Evolutionary conservation across 768 basidiomycete genomes (phyloP), one percentile per base, ranked within the genome.

Genomic region (Russula abietina): DNA sequence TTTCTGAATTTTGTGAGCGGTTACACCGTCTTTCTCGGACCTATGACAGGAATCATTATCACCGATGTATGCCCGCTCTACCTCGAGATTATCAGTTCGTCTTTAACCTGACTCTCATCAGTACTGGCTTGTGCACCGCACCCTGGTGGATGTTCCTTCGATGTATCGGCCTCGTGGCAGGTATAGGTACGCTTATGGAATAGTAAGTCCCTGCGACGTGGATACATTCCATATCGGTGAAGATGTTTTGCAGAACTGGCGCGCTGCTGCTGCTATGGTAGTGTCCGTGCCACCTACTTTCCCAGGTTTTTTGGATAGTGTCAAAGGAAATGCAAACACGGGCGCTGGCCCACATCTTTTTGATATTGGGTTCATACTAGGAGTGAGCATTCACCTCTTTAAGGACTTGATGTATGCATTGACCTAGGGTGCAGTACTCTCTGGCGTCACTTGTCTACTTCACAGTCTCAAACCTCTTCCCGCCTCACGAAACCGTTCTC

Each of bases 1-100:
- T 91, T 92, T 74, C 70, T 92, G 68, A 76, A 77, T 12, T 92
- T 93, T 73, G 88, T 92, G 84, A 81, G 79, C 30, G 91, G 89
- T 2, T 94, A 91, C 69, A 87, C 90, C 0, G 85, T 93, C 28
- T 91, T 96, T 72, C 76, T 95, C 26, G 90, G 89, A 0, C 93
- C 93, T 0, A 87, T 96, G 66, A 85, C 87, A 32, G 89, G 87
- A 32, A 85, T 94, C 55, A 81, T 87, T 77, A 79, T 82, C 62
- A 76, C 78, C 28, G 80, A 81, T 55, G 78, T 87, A 69, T 65
- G 86, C 76, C 19, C 30, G 33, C 14, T 5, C 30, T 57, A 32
- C 24, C 32, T 28, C 24, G 24, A n/a, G 12, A 12, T n/a, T 3
- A 32, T 45, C 19, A 28, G n/a, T 32, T n/a, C 19, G 4, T 10